Base-by-base conservation (phyloP, 2,329 filamentous ascomycete species). In the Curvularia eragrostidis region DNA sequence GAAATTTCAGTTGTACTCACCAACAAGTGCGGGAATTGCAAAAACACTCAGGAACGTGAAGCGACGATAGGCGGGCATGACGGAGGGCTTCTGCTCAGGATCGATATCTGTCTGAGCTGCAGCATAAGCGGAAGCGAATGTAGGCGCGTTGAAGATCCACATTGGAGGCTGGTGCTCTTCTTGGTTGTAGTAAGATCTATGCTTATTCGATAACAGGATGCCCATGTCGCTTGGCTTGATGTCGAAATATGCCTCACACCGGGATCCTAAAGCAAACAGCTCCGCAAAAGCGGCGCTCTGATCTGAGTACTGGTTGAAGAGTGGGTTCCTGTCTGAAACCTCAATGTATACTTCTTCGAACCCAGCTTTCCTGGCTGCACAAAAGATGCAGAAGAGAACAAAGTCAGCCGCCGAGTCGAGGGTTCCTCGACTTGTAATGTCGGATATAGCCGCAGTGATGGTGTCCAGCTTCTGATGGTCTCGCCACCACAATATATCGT, bases 261-360 rank as follows among this genome's bases (percentile, higher is more conserved):
- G 83, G 3, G 86, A 88, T 1, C 86, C 86, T 1, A 88, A 76
- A 0, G 85, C 86, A 72, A 87, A 88, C 0, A 87, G 81, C 67
- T 88, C 86, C 0, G 86, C 83, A 64, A 88, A 88, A 6, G 85
- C 85, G 30, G 85, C 86, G 13, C 86, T 85, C 69, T 89, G 86
- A 55, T 88, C 86, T 1, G 85, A 78, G 54, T 87, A 85, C 19
- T 82, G 79, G 52, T 87, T 84, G 71, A 87, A 86, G 9, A 87
- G 75, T 0, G 85, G 86, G 64, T 87, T 87, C 7, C 85, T 79
- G 65, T 88, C 86, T 0, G 84, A 85, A 1, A 87, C 84, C 69
- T 88, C 86, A 12, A 85, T 77, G 65, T 87, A 88, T 0, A 88
- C 83, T 57, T 89, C 85, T 58, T 88, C 85, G 42, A 88, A 82